Evolutionary conservation across 164 flowering plant species (phyloP), one percentile per base, ranked within the genome.

Genomic region (Magnolia officinalis): DNA sequence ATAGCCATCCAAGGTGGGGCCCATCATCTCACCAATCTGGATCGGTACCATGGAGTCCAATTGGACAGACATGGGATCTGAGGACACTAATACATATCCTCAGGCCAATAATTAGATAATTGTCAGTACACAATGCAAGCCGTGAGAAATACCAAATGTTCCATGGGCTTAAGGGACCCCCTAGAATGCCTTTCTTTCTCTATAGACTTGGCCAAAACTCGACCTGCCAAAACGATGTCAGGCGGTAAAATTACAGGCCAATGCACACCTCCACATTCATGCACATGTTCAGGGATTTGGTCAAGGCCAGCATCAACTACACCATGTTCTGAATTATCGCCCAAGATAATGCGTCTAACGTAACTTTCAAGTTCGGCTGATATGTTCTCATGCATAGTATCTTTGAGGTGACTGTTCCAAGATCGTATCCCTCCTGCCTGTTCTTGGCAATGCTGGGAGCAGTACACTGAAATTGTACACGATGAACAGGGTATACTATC

Each of bases 191-290:
- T 79, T 71, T 79, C 80, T 81, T 85, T 78, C 70, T 83, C 80
- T 20, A 89, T 67, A 52, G 79, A 77, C 78, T 88, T 92, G 74
- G 81, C 87, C 9, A 92, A 58, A 70, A 90, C 66, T 75, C 96
- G 90, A 67, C 96, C 97, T 76, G 94, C 91, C 83, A 95, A 79
- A 80, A 90, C 88, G 2, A 90, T 77, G 70, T 92, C 95, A 74
- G 90, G 76, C 45, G 98, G 98, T 75, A 95, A 85, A 70, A 90
- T 84, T 18, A 82, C 85, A 78, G 97, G 89, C 98, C 97, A 95
- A 66, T 89, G 80, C 66, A 82, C 88, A 77, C 97, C 97, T 67
- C 79, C 81, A 82, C 98, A 95, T 81, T 95, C 98, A 83, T 91
- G 98, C 74, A 79, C 80, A 75, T 91, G 98, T 78, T 95, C 97